Base-by-base conservation (phyloP, 805 yeast species). In the Brettanomyces nanus region DNA sequence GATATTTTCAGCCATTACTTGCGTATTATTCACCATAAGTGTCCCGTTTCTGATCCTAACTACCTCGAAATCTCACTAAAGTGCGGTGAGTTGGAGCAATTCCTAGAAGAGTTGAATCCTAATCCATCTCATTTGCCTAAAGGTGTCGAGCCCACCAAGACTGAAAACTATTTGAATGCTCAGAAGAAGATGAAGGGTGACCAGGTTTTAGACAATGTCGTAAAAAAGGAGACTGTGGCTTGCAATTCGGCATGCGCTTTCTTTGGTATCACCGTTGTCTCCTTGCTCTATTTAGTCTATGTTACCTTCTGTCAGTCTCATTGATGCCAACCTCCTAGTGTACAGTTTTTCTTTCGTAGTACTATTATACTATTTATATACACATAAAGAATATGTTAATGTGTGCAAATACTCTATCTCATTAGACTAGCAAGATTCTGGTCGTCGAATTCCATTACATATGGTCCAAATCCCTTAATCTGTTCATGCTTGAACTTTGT, bases 1-100 rank as follows among this genome's bases (percentile, higher is more conserved):
- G 68, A 67, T n/a, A 73, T 90, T 31, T 90, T 92, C 70, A 73
- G 80, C 48, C 64, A 74, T 14, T 87, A 85, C 58, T 63, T 84
- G 37, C 76, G 81, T 53, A 68, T 66, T 36, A 87, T 92, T 51
- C 92, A 89, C 61, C 80, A 77, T 46, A 78, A 80, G 59, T 75
- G 90, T 35, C 71, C 75, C 11, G 92, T 89, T 23, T 63, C 69
- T 27, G 97, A 90, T 64, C 95, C 95, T 45, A 82, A 82, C 63
- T 90, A 85, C 61, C 67, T 89, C 53, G 73, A 77, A 43, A 74
- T 92, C 47, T 95, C 94, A 50, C 75, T 85, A 46, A 75, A 76
- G 46, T 83, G 95, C 59, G 95, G 92, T 37, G 82, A 84, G 59
- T 76, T 92, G 46, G 95, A 86, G 53, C 95, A 85, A 64, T 82